Percentiles rank a stretch among this genome's conserved stretches.
phyloP scores from a whole-genome alignment of 148 eudicot species.

The Rhododendron ferrugineum region DNA sequence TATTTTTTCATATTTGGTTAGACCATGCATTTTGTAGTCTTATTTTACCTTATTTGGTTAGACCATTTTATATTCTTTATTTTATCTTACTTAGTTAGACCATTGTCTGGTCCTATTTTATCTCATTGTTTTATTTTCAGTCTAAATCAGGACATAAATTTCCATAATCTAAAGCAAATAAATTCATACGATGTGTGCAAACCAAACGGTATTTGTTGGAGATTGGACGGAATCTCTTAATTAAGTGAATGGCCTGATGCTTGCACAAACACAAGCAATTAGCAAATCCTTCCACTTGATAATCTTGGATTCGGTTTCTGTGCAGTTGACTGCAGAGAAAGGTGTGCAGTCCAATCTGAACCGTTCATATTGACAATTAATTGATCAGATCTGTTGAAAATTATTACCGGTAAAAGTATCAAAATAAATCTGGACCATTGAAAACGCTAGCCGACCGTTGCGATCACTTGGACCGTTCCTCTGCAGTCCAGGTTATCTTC shows the following conservation, averaged over 20 bases:
- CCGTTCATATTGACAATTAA: too few relatives aligned
- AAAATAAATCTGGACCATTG: too few relatives aligned
- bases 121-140: not conserved
- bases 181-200: not conserved
- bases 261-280: not conserved
- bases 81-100: not conserved
- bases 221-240: not conserved
- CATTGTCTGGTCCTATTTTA: not conserved
- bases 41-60: too few relatives aligned
- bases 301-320: too few relatives aligned
- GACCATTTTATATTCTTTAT: too few relatives aligned
- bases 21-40: not conserved
- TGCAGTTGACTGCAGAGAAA: too few relatives aligned
- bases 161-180: not conserved
- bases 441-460: too few relatives aligned
- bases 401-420: too few relatives aligned
- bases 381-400: too few relatives aligned
- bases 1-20: not conserved
- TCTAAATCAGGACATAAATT: not conserved
- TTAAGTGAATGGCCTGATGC: not conserved
- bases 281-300: not conserved
- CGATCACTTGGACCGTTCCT: too few relatives aligned
- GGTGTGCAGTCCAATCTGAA: too few relatives aligned
- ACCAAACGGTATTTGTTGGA: not conserved
- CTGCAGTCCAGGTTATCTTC: too few relatives aligned